Conservation (phyloP, 2,329 filamentous ascomycete genomes). For the Elsinoe fawcettii region DNA sequence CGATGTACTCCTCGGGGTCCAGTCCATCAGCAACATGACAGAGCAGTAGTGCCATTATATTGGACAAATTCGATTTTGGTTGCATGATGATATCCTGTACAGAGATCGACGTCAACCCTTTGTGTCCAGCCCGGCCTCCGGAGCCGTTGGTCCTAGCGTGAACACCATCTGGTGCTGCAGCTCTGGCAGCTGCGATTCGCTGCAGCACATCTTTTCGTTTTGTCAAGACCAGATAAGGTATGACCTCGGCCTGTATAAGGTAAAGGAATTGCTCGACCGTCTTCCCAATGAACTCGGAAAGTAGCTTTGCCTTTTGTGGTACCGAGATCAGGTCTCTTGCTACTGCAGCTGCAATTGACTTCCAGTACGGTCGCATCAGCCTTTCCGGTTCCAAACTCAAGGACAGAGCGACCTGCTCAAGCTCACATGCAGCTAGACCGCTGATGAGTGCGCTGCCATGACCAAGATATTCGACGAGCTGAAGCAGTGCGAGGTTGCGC, state of each 20-base stretch:
- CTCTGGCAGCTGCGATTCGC: conserved; percentile 66
- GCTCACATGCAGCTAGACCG: conserved; percentile 74
- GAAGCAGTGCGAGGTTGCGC: conserved; percentile 75
- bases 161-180: conserved; percentile 31
- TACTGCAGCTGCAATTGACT: conserved; percentile 69
- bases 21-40: conserved; percentile 48
- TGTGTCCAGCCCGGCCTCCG: not conserved
- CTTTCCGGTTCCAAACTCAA: conserved; percentile 55
- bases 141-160: not conserved
- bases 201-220: conserved; percentile 71
- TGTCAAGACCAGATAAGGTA: conserved; percentile 78
- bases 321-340: conserved; percentile 72
- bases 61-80: conserved; percentile 48
- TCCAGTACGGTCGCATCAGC: conserved; percentile 83
- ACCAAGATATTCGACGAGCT: conserved; percentile 79
- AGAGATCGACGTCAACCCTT: conserved; percentile 21
- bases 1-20: conserved; percentile 60
- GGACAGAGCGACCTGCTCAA: conserved; percentile 63
- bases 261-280: conserved; percentile 66
- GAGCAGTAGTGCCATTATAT: conserved; percentile 52
- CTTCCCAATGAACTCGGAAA: conserved; percentile 74
- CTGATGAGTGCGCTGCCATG: conserved; percentile 72
- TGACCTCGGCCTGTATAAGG: conserved; percentile 68
- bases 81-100: conserved; percentile 56
- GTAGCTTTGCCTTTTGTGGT: conserved; percentile 71